These are phyloP conservation scores for Porphyrellus sp. DNA, from an alignment of 1,284 basidiomycete species.

Conservation along the genomic window DNA sequence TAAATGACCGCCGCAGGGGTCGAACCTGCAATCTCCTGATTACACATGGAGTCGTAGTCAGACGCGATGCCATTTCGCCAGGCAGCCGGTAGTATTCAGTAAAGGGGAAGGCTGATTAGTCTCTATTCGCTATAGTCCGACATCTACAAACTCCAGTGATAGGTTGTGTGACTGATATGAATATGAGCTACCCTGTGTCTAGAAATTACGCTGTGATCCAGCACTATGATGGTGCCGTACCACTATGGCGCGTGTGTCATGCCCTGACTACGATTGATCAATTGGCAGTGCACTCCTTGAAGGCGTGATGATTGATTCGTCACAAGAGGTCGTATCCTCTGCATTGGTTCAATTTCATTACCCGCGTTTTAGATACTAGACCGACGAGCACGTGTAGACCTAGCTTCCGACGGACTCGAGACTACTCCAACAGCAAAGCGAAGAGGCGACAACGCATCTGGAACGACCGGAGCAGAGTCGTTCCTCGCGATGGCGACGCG, in stretches of 20 bases:
- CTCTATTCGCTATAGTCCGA: too few species aligned
- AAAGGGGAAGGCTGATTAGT: too few species aligned
- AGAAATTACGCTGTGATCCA: too few species aligned
- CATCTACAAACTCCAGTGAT: too few species aligned
- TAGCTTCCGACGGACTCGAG: constrained; percentile 10
- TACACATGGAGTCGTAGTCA: too few species aligned
- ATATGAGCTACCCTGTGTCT: too few species aligned
- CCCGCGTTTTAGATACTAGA: constrained; percentile 14
- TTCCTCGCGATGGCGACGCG: constrained; percentile 21
- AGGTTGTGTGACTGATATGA: too few species aligned
- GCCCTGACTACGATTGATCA: too few species aligned
- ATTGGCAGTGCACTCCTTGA: neutral
- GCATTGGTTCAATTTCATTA: neutral
- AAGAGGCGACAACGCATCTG: constrained; percentile 15
- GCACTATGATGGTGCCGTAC: too few species aligned
- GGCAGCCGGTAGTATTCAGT: too few species aligned
- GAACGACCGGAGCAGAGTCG: neutral
- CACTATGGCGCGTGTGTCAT: neutral
- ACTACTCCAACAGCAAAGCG: constrained; percentile 12
- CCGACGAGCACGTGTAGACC: constrained; percentile 6
- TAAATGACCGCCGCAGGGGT: constrained; percentile 34
- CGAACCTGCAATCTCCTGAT: constrained; percentile 73
- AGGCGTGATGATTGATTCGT: neutral
- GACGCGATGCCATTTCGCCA: constrained; percentile 68
- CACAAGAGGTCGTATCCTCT: neutral